These are phyloP conservation scores for Septoria linicola DNA, from an alignment of 2,329 filamentous ascomycete genomes.

Conservation along the genomic window DNA sequence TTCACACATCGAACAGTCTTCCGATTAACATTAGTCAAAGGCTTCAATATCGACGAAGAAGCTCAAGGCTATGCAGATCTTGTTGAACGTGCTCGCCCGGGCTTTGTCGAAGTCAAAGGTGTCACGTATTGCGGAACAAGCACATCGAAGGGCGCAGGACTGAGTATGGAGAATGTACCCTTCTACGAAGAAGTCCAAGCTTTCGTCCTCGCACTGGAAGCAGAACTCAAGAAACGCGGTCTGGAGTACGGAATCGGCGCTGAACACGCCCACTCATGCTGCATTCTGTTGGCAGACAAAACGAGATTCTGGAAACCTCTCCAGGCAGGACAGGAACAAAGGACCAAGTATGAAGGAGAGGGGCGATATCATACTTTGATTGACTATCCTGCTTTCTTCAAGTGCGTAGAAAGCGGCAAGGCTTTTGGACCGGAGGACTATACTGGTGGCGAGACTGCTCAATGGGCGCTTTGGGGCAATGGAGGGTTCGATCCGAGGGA, in stretches of 20 bases:
- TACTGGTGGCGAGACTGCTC: slow-evolving; percentile 69
- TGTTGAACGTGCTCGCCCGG: slow-evolving; percentile 80
- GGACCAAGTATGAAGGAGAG: slow-evolving; percentile 54
- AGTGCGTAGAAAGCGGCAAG: slow-evolving; percentile 68
- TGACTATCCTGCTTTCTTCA: slow-evolving; percentile 85
- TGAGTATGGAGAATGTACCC: slow-evolving; percentile 96
- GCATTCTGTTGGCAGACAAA: slow-evolving; percentile 75
- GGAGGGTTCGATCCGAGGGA: slow-evolving; percentile 93
- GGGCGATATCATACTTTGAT: slow-evolving; percentile 79
- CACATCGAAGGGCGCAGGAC: slow-evolving; percentile 75
- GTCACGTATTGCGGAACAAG: slow-evolving; percentile 95
- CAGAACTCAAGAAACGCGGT: slow-evolving; percentile 66
- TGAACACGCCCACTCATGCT: slow-evolving; percentile 94
- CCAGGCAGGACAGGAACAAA: background rate
- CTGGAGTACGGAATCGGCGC: slow-evolving; percentile 87
- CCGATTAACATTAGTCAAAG: slow-evolving; percentile 91
- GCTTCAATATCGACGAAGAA: slow-evolving; percentile 96
- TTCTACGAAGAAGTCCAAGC: slow-evolving; percentile 88
- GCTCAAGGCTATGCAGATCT: slow-evolving; percentile 85
- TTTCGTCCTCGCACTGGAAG: slow-evolving; percentile 75
- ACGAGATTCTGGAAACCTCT: slow-evolving; percentile 65
- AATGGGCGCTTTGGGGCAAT: slow-evolving; percentile 93
- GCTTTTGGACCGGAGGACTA: slow-evolving; percentile 85
- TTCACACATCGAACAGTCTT: slow-evolving; percentile 90
- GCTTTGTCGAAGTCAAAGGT: slow-evolving; percentile 93